Base-by-base conservation (phyloP, 768 basidiomycete species). In the Tremella yokohamensis region DNA sequence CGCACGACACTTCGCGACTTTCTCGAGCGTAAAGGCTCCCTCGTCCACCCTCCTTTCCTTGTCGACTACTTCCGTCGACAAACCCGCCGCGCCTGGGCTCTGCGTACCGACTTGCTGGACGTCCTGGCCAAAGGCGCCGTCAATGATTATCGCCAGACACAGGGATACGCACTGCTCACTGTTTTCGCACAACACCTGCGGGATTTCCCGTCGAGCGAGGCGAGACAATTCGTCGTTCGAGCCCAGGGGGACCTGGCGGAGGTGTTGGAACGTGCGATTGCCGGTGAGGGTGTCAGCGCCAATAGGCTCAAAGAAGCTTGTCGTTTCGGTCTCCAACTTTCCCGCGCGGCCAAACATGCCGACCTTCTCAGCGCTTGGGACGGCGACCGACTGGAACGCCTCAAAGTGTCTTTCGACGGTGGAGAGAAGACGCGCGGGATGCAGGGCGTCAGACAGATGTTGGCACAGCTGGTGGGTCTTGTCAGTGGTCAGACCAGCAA, bases 241-340 rank as follows among this genome's bases (percentile, higher is more conserved):
- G 69, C 89, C 44, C 82, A 82, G 40, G 65, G 80, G 50, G 76
- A 77, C 2, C 70, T 90, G 50, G 78, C 84, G 29, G 79, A 79
- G 18, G 70, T 82, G 47, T 74, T 84, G 26, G 76, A 79, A 1
- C 74, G 76, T 13, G 82, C 85, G 6, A 83, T 84, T 62, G 78
- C 80, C 3, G 80, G 39, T 12, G 60, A 57, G 25, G 79, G 61
- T 11, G 55, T 40, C 22, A 52, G 78, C 9, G 80, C 85, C 1
- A 73, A 83, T 0, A 87, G 90, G 61, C 69, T 87, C 68, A 94
- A 90, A 76, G 87, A 88, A n/a, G 72, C 90, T 18, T 74, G 90
- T 56, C 92, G 89, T 75, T 76, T 88, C 52, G 85, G 80, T 0
- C 77, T 89, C 24, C 69, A 81, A 18, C 83, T 83, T 49, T 79